A percentile compares a stretch with the other conserved stretches of the same genome.
phyloP scores from a whole-genome alignment of 306 rosid species.

The Lagenaria siceraria region DNA sequence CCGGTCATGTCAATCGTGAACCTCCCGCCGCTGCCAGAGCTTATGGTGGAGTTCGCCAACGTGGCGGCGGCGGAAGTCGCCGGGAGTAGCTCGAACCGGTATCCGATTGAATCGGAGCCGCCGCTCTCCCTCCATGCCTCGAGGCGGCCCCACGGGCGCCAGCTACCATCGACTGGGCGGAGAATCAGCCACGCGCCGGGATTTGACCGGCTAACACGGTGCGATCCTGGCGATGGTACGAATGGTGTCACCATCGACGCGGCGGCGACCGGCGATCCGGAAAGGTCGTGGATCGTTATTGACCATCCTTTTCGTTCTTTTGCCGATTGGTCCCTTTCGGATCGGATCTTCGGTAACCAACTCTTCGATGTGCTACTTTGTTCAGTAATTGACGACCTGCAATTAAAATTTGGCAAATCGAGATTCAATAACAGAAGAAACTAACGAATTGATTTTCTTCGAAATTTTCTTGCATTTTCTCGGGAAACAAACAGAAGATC shows the following conservation, averaged over 20 bases:
- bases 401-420: neutral
- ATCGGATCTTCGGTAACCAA: constrained; percentile 21
- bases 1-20: constrained; percentile 28
- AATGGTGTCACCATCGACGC: constrained; percentile 46
- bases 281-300: constrained; percentile 36
- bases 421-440: neutral
- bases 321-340: constrained; percentile 17
- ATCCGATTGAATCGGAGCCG: constrained; percentile 28
- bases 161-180: constrained; percentile 29
- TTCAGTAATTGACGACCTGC: constrained; percentile 21
- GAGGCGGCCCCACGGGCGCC: constrained; percentile 46
- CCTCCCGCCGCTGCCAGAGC: constrained; percentile 22
- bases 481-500: neutral
- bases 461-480: neutral
- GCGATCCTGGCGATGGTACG: constrained; percentile 30
- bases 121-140: constrained; percentile 37
- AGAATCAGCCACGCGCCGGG: constrained; percentile 46
- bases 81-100: constrained; percentile 23
- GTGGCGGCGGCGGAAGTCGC: constrained; percentile 15
- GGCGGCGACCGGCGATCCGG: constrained; percentile 37
- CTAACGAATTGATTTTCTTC: neutral
- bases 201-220: constrained; percentile 36
- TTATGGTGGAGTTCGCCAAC: constrained; percentile 18
- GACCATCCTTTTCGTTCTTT: constrained; percentile 44
- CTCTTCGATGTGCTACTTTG: constrained; percentile 11